Conservation (phyloP, 495 filamentous ascomycete genomes). For the Chaetomium tenue region DNA sequence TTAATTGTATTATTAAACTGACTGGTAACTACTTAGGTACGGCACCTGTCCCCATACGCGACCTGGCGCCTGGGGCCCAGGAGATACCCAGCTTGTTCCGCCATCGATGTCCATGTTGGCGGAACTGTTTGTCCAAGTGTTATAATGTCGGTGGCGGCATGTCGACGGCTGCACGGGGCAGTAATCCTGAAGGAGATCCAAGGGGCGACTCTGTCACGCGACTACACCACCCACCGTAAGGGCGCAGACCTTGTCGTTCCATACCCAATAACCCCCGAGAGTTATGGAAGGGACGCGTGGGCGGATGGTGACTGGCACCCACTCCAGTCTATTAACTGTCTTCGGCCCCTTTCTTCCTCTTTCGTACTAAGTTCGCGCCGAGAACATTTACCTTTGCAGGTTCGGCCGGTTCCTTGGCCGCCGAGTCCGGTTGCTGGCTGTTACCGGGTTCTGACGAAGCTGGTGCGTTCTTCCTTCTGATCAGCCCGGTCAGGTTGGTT, state of each 20-base stretch:
- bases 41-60: background rate
- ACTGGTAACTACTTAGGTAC: background rate
- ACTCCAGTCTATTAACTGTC: background rate
- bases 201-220: background rate
- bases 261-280: background rate
- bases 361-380: slow-evolving; percentile 28
- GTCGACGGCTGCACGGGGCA: background rate
- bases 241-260: background rate
- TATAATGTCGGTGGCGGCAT: background rate
- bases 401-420: slow-evolving; percentile 4
- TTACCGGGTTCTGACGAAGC: background rate
- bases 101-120: background rate
- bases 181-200: background rate
- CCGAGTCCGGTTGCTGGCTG: background rate
- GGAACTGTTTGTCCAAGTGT: background rate
- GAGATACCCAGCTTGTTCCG: background rate
- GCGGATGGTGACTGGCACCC: background rate
- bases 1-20: background rate
- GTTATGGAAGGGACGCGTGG: background rate
- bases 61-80: background rate
- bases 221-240: slow-evolving; percentile 4
- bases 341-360: slow-evolving; percentile 23
- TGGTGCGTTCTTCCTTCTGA: slow-evolving; percentile 42
- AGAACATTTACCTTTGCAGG: slow-evolving; percentile 30
- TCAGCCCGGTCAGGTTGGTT: slow-evolving; percentile 38